Evolutionary conservation across 768 basidiomycete genomes (phyloP).

Genomic region (Mycena leptocephala): DNA sequence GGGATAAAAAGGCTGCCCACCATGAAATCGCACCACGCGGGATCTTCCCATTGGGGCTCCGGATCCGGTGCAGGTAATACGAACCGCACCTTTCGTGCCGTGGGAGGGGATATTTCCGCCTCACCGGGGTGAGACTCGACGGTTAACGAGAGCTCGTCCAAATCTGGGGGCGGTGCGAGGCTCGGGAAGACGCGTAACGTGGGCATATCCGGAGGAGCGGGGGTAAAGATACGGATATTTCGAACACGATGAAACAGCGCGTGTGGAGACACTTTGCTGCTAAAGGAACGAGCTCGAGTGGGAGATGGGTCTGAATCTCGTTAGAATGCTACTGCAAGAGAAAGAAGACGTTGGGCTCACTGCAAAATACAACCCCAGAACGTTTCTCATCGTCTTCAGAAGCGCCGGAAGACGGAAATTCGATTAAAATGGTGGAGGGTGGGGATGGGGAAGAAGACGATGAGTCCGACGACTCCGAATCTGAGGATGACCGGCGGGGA

Average conservation of each 20-base stretch:
- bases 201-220: neutral
- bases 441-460: neutral
- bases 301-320: neutral
- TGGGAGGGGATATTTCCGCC: rapidly evolving
- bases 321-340: neutral
- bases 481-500: neutral
- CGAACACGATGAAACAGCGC: neutral
- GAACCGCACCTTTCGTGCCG: neutral
- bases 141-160: neutral
- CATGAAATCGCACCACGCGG: conserved; percentile 16
- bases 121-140: neutral
- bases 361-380: neutral
- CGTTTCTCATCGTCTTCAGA: neutral
- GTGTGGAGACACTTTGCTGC: neutral
- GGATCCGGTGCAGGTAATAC: neutral
- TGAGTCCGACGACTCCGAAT: neutral
- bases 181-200: neutral
- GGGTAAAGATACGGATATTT: neutral
- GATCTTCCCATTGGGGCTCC: neutral
- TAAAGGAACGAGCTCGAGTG: neutral
- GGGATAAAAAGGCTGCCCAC: neutral
- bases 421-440: neutral
- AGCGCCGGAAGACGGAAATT: neutral
- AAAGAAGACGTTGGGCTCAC: neutral
- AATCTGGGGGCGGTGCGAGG: neutral